Percentiles rank a stretch among this genome's conserved stretches.
phyloP scores from a whole-genome alignment of 192 early-diverging fungal genomes.

The Backusella westeae region DNA sequence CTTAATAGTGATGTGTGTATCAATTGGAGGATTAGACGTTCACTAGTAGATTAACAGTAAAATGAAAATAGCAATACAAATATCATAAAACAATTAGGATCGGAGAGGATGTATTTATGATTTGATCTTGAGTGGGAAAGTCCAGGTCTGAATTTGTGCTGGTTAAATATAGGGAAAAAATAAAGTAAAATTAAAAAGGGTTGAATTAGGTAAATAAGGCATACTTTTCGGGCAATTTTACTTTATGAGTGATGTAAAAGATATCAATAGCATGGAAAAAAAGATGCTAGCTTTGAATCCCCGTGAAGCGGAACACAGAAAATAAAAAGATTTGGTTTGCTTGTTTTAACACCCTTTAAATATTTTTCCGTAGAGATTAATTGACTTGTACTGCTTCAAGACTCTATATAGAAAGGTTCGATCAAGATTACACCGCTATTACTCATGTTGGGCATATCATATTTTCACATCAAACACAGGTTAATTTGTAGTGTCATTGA shows the following conservation, averaged over 20 bases:
- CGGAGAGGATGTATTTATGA: not conserved
- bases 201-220: not conserved
- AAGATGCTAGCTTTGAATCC: not conserved
- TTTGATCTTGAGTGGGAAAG: not conserved
- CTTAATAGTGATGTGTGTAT: not conserved
- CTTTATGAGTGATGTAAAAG: not conserved
- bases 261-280: not conserved
- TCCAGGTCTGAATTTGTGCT: not conserved
- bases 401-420: not conserved
- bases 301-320: not conserved
- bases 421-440: not conserved
- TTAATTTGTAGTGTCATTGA: not conserved
- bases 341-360: not conserved
- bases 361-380: not conserved
- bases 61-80: not conserved
- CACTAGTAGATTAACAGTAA: not conserved
- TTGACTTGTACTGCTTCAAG: not conserved
- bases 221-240: not conserved
- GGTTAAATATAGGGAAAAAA: not conserved
- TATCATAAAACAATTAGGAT: not conserved
- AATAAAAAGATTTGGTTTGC: not conserved
- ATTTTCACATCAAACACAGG: not conserved
- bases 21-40: not conserved
- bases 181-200: not conserved
- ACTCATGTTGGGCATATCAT: not conserved